Evolutionary conservation across 441 rosid species (phyloP).

Genomic region (Bruguiera hainesii): DNA sequence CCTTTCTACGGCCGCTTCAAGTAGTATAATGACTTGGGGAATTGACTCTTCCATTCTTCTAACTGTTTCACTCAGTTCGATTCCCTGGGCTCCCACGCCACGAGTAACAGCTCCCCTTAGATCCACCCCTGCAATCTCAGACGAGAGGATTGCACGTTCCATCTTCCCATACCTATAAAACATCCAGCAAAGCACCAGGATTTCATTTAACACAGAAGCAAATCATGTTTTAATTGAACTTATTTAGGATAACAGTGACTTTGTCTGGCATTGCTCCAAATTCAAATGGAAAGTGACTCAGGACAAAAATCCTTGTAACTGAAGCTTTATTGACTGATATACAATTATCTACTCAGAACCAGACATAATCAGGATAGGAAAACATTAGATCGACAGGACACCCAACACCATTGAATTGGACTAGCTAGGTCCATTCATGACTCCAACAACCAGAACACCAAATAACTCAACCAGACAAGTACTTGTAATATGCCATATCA

Average conservation of each 20-base stretch:
- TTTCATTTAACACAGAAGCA: neutral
- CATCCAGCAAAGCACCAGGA: neutral
- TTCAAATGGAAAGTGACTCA: neutral
- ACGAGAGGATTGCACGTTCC: slow-evolving; percentile 88
- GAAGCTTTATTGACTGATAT: neutral
- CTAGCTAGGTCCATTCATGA: neutral
- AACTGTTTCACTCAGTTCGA: slow-evolving; percentile 96
- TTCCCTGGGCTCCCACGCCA: slow-evolving; percentile 98
- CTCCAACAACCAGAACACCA: neutral
- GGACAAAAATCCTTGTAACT: neutral
- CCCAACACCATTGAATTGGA: neutral
- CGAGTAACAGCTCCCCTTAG: slow-evolving; percentile 98
- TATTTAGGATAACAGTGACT: neutral
- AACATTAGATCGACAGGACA: neutral
- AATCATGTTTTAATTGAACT: neutral
- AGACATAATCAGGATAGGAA: neutral
- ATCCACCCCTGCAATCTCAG: slow-evolving; percentile 88
- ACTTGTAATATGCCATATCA: neutral
- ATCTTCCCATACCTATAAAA: slow-evolving; percentile 83
- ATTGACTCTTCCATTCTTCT: slow-evolving; percentile 99
- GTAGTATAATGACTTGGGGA: slow-evolving; percentile 89
- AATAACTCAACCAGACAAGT: neutral
- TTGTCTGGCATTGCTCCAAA: neutral
- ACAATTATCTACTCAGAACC: neutral
- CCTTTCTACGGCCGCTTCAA: slow-evolving; percentile 95